Evolutionary conservation across 495 filamentous ascomycete species (phyloP).

Genomic region (Penicillium paradoxum): DNA sequence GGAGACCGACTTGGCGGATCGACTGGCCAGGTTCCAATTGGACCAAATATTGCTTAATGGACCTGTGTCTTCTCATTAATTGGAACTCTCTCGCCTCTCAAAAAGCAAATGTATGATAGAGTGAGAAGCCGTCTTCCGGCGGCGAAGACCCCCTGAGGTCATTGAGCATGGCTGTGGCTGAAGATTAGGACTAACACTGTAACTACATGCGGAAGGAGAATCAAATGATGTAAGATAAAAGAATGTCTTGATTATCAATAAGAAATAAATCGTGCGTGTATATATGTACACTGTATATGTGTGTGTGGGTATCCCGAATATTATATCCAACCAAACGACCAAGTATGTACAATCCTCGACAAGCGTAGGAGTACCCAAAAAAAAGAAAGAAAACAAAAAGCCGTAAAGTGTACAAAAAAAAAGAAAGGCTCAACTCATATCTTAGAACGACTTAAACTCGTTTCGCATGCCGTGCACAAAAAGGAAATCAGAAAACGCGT

Average conservation of each 20-base stretch:
- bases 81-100: too few relatives aligned
- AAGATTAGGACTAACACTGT: too few relatives aligned
- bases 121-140: too few relatives aligned
- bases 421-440: not conserved
- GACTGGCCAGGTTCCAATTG: too few relatives aligned
- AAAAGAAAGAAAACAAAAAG: not conserved
- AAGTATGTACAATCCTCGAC: constrained; percentile 2
- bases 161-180: too few relatives aligned
- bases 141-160: too few relatives aligned
- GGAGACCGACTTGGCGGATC: too few relatives aligned
- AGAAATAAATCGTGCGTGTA: not conserved
- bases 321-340: constrained; percentile 3
- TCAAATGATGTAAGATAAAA: not conserved
- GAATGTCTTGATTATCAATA: not conserved
- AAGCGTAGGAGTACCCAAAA: not conserved
- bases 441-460: constrained; percentile 4
- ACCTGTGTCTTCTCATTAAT: too few relatives aligned
- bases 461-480: constrained; percentile 8
- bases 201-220: too few relatives aligned
- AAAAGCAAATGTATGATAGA: too few relatives aligned
- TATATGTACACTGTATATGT: not conserved
- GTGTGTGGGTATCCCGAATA: constrained; percentile 7
- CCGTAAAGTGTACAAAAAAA: not conserved
- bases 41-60: too few relatives aligned
- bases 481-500: not conserved